Percentiles rank a stretch among this genome's conserved stretches.
phyloP scores from a whole-genome alignment of 257 asterid species.

The Mentha longifolia region DNA sequence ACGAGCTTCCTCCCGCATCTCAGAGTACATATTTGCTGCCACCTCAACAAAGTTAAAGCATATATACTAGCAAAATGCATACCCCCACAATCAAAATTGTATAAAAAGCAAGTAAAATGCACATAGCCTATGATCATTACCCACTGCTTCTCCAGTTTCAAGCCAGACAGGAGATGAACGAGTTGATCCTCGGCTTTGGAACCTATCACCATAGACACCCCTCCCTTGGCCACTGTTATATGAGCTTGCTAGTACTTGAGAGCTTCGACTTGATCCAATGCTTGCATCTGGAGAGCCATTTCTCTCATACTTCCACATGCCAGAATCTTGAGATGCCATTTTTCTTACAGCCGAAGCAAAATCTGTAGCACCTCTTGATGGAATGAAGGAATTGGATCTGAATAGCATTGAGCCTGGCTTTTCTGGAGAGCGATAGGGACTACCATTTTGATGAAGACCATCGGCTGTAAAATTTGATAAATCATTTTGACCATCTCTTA shows the following conservation, averaged over 20 bases:
- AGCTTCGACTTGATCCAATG: slow-evolving; percentile 84
- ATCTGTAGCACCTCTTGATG: slow-evolving; percentile 78
- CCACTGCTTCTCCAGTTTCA: slow-evolving; percentile 97
- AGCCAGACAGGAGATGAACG: slow-evolving; percentile 86
- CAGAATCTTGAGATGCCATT: slow-evolving; percentile 80
- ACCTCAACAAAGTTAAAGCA: slow-evolving; percentile 68
- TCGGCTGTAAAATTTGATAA: slow-evolving; percentile 53
- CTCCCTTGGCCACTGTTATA: slow-evolving; percentile 64
- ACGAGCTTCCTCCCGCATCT: slow-evolving; percentile 96
- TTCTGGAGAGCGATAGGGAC: slow-evolving; percentile 59
- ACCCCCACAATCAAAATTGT: slow-evolving; percentile 31
- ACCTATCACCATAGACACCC: slow-evolving; percentile 59
- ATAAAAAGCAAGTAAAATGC: slow-evolving; percentile 32
- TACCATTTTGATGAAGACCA: slow-evolving; percentile 58
- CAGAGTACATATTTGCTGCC: slow-evolving; percentile 94
- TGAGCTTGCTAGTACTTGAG: slow-evolving; percentile 71
- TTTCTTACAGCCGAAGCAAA: slow-evolving; percentile 91
- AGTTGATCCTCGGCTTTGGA: slow-evolving; percentile 67
- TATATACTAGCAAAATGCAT: slow-evolving; percentile 37
- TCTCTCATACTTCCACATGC: slow-evolving; percentile 81
- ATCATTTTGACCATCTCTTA: slow-evolving; percentile 56
- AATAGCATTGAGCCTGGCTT: slow-evolving; percentile 57
- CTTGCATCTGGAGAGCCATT: slow-evolving; percentile 66
- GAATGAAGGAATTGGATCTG: slow-evolving; percentile 67
- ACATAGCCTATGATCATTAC: slow-evolving; percentile 56